Conservation (phyloP, 768 basidiomycete species). For the Nidula microcarpa region DNA sequence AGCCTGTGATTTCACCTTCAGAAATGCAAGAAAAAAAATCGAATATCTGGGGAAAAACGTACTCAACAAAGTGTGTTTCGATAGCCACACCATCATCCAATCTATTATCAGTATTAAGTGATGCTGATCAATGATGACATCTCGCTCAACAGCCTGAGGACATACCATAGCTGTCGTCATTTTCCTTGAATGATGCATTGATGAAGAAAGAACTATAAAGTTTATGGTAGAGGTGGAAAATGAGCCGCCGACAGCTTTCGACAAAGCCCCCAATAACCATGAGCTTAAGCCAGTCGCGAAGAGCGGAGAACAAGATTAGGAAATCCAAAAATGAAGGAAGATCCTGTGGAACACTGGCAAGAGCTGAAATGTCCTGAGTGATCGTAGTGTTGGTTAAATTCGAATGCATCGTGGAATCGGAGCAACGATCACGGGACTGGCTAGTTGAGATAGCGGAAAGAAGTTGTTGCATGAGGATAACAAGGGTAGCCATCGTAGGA, state of each 20-base stretch:
- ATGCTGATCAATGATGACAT: constrained; percentile 1
- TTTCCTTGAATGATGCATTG: constrained; percentile 57
- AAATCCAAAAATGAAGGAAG: constrained; percentile 33
- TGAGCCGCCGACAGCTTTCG: constrained; percentile 52
- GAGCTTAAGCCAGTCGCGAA: constrained; percentile 64
- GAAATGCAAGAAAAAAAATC: constrained; percentile 12
- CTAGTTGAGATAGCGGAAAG: constrained; percentile 10
- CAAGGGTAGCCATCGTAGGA: constrained; percentile 17
- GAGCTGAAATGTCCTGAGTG: constrained; percentile 5
- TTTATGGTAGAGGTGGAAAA: constrained; percentile 36
- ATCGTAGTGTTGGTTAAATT: constrained; percentile 7
- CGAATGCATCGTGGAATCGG: not conserved
- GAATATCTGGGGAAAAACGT: constrained; percentile 12
- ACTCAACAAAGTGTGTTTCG: constrained; percentile 60
- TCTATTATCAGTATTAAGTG: constrained; percentile 25
- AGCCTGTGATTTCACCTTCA: constrained; percentile 7
- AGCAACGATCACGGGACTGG: not conserved
- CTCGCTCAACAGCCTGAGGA: constrained; percentile 1
- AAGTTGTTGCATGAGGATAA: constrained; percentile 17
- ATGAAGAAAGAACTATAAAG: constrained; percentile 54
- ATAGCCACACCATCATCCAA: constrained; percentile 73
- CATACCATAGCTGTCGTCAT: constrained; percentile 57
- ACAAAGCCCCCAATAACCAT: constrained; percentile 58
- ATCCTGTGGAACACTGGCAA: constrained; percentile 11
- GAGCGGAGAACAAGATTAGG: constrained; percentile 49